These are phyloP conservation scores for Trypanosoma rangeli DNA, from an alignment of 208 protist genomes.

Conservation along the genomic window DNA sequence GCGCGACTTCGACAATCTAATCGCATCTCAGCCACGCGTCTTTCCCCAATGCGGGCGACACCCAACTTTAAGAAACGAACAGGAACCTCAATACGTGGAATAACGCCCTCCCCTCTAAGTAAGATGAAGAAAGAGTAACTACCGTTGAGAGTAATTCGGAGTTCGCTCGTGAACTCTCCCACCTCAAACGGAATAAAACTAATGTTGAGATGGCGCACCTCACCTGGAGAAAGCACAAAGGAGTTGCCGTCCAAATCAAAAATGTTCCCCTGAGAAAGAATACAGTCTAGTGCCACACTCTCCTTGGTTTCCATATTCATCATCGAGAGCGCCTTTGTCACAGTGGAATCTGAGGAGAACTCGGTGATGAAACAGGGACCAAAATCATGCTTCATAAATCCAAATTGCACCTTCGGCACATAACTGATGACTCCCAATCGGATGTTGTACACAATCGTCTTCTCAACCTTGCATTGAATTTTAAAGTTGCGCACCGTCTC, in stretches of 20 bases:
- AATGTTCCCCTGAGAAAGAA: slow-evolving; percentile 76
- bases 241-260: slow-evolving; percentile 86
- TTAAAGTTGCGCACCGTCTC: slow-evolving; percentile 70
- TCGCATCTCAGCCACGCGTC: slow-evolving; percentile 58
- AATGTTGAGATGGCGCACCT: slow-evolving; percentile 68
- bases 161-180: slow-evolving; percentile 79
- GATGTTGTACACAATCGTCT: slow-evolving; percentile 86
- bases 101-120: slow-evolving; percentile 91
- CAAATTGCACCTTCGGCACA: slow-evolving; percentile 88
- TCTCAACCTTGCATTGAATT: slow-evolving; percentile 79
- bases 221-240: slow-evolving; percentile 83
- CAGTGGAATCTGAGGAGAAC: slow-evolving; percentile 43
- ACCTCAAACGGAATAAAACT: slow-evolving; percentile 88
- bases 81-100: slow-evolving; percentile 86
- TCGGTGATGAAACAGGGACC: slow-evolving; percentile 88
- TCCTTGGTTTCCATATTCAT: slow-evolving; percentile 89
- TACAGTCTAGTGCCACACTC: slow-evolving; percentile 83
- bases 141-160: slow-evolving; percentile 95
- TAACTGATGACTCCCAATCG: slow-evolving; percentile 72
- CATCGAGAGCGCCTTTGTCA: slow-evolving; percentile 65
- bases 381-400: slow-evolving; percentile 90
- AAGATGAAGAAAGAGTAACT: slow-evolving; percentile 75
- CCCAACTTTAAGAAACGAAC: slow-evolving; percentile 86
- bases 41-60: slow-evolving; percentile 76
- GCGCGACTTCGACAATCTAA: slow-evolving; percentile 88